These are phyloP conservation scores for Polytrichum commune DNA, from an alignment of 225 moss, liverwort and hornwort species.

Conservation along the genomic window DNA sequence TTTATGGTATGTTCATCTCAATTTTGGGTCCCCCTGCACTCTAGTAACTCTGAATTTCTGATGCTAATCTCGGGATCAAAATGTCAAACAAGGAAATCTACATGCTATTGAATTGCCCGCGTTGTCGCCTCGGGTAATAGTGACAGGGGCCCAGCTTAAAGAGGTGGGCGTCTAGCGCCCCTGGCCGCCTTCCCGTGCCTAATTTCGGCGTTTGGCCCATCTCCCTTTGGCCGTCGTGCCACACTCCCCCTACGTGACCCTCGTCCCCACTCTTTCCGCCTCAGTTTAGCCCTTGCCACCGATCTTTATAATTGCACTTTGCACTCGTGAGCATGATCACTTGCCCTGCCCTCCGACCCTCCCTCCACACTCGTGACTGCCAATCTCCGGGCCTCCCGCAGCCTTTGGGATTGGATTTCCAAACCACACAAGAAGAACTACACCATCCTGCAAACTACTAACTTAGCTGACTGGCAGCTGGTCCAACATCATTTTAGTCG, in stretches of 20 bases:
- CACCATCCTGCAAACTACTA: not conserved
- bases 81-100: too few species aligned
- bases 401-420: constrained; percentile 3
- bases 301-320: constrained; percentile 16
- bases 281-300: constrained; percentile 11
- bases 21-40: too few species aligned
- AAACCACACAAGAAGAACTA: not conserved
- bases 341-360: constrained; percentile 9
- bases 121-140: too few species aligned
- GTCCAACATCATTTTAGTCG: too few species aligned
- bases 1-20: too few species aligned
- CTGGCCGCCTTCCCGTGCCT: constrained; percentile 14
- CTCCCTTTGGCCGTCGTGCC: constrained; percentile 41
- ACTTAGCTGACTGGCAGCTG: too few species aligned
- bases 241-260: constrained; percentile 41
- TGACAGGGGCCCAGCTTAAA: too few species aligned
- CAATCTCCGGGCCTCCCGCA: constrained; percentile 6
- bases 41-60: too few species aligned
- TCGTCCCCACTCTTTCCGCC: constrained; percentile 17
- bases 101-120: too few species aligned
- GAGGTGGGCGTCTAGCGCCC: too few species aligned
- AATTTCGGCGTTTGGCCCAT: constrained; percentile 10
- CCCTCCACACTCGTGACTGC: not conserved
- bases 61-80: too few species aligned
- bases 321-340: constrained; percentile 15